These are phyloP conservation scores for Candida morakotiae DNA, from an alignment of 805 yeast genomes.

Conservation along the genomic window DNA sequence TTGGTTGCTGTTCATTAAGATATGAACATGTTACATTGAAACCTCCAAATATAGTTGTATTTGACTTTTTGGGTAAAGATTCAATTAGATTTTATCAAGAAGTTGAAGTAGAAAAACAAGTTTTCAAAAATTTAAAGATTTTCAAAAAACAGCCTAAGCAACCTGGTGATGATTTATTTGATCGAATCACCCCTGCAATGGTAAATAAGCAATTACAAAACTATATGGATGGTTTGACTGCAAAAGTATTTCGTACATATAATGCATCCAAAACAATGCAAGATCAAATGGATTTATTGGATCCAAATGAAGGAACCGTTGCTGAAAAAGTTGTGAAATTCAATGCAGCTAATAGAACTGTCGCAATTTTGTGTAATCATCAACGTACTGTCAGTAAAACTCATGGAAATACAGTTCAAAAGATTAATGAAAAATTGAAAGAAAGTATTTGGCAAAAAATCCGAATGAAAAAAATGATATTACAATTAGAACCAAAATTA, in stretches of 20 bases:
- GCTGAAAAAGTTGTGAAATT: conserved; percentile 83
- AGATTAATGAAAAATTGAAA: conserved; percentile 69
- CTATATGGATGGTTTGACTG: conserved; percentile 91
- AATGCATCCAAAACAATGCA: conserved; percentile 97
- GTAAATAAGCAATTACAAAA: conserved; percentile 83
- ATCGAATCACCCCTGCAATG: conserved; percentile 77
- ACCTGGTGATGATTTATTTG: conserved; percentile 91
- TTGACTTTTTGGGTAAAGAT: conserved; percentile 95
- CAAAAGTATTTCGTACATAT: conserved; percentile 95
- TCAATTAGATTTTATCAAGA: conserved; percentile 89
- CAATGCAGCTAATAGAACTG: conserved; percentile 94
- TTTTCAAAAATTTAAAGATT: conserved; percentile 79
- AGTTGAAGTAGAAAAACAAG: conserved; percentile 89
- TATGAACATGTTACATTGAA: conserved; percentile 82
- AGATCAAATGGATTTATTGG: conserved; percentile 78
- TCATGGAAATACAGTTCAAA: conserved; percentile 77
- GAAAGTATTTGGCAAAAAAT: conserved; percentile 85
- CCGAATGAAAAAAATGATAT: conserved; percentile 65
- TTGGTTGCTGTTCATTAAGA: conserved; percentile 93
- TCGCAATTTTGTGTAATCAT: conserved; percentile 94
- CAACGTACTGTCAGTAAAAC: conserved; percentile 87
- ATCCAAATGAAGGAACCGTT: conserved; percentile 76
- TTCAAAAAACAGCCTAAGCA: conserved; percentile 86
- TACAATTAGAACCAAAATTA: conserved; percentile 55
- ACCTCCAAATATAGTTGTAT: conserved; percentile 82